Base-by-base conservation (phyloP, 2,329 filamentous ascomycete genomes). In the Podosphaera leucotricha region DNA sequence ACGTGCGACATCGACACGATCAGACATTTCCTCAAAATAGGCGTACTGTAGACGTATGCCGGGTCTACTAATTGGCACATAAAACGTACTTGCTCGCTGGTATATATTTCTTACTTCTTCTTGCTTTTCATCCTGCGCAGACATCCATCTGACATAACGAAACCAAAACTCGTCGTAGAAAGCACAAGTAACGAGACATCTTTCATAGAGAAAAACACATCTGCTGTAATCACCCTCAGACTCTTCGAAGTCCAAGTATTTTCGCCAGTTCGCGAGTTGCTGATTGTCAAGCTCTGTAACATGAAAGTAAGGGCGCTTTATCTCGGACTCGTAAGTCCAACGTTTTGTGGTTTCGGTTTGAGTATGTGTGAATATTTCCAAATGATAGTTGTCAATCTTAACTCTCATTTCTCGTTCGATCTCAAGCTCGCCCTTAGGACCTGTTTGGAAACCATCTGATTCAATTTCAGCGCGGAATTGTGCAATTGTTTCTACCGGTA, bases 141-240 rank as follows among this genome's bases (percentile, higher is more conserved):
- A 69, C 81, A 94, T 92, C 90, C 90, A 98, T 36, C 87, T 71
- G 15, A 80, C 83, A 61, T 93, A 98, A n/a, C 90, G 80, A 55
- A 92, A 75, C 90, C 90, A 98, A 61, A 95, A 92, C 57, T 95
- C 87, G 42, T 95, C 87, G 57, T 98, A 94, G 52, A 92, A 80
- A 15, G 90, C 87, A 55, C 83, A 92, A 0, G 84, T 87, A 30
- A 93, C 83, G 43, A 98, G 63, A 54, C 86, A 95, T 43, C 90
- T 77, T 64, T 98, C 90, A 58, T 98, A 95, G 26, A 98, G 64
- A 56, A 90, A 90, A 5, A 80, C 72, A 39, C 71, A 78, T 47
- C 90, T 74, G 13, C 67, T 62, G 51, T 76, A 83, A 50, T 86
- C 75, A 43, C 81, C 84, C 59, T 93, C 80, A 0, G 70, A 63